These are phyloP conservation scores for Paraphoma sp. DNA, from an alignment of 2,329 filamentous ascomycete species.

Conservation along the genomic window DNA sequence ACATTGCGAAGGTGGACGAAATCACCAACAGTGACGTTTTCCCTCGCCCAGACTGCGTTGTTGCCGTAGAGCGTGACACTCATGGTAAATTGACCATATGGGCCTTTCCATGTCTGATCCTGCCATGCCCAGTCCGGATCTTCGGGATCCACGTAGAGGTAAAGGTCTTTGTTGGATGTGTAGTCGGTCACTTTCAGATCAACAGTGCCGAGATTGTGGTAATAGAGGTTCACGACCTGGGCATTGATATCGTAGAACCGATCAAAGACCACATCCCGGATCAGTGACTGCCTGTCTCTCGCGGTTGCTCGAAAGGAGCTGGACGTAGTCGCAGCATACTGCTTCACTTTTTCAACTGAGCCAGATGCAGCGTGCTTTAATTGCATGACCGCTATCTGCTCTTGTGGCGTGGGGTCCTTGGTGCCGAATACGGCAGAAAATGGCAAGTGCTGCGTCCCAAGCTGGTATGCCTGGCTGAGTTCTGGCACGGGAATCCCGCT, in stretches of 20 bases:
- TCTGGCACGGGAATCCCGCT: conserved; percentile 25
- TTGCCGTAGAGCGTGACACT: conserved; percentile 74
- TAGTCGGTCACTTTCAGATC: conserved; percentile 36
- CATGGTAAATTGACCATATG: conserved; percentile 74
- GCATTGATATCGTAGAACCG: conserved; percentile 74
- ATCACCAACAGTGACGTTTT: conserved; percentile 63
- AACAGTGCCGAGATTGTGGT: conserved; percentile 43
- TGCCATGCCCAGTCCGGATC: conserved; percentile 25
- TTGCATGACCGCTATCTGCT: conserved; percentile 33
- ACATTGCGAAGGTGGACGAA: conserved; percentile 76
- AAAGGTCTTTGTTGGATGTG: conserved; percentile 65
- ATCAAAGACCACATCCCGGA: conserved; percentile 66
- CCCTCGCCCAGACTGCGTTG: conserved; percentile 66
- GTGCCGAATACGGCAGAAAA: conserved; percentile 8
- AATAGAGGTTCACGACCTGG: conserved; percentile 69
- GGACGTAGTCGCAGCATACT: conserved; percentile 12
- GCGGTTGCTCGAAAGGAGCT: conserved; percentile 6
- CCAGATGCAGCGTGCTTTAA: conserved; percentile 29
- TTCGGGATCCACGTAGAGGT: conserved; percentile 56
- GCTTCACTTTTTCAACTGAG: conserved; percentile 17
- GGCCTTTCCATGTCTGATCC: conserved; percentile 70
- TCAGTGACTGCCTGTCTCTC: conserved; percentile 54
- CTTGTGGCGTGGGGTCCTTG: conserved; percentile 14
- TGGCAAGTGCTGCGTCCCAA: conserved; percentile 18
- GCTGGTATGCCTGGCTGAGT: conserved; percentile 24